Evolutionary conservation across 2,329 filamentous ascomycete species (phyloP), one percentile per base, ranked within the genome.

Genomic region (Aspergillus sp.): DNA sequence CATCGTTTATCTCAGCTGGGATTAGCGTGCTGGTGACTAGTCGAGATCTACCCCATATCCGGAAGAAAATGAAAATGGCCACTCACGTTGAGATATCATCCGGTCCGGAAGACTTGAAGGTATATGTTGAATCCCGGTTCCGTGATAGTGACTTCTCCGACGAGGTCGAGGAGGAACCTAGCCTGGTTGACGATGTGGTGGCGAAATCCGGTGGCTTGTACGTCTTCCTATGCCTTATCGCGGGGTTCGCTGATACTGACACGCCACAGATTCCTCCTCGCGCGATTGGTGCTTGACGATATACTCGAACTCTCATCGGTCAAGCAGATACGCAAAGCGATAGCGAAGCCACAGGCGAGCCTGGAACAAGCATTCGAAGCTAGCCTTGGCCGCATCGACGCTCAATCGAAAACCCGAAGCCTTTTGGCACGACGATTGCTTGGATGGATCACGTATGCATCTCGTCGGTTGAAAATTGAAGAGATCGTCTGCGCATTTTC

Each of bases 131-230:
- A 15, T n/a, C 23, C 1, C 48, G 56, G 7, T 31, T 58, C 4
- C 56, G 48, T 34, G 38, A 52, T 23, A 58, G 56, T 25, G 56
- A 58, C 41, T 58, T 58, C 15, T 8, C 23, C 6, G 56, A 58
- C 2, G 48, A 58, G 3, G 22, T 58, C 7, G 56, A 52, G 3
- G 48, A 53, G 4, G 56, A 58, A 22, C 15, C 17, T 22, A 23
- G 5, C 7, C 7, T 58, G 38, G 25, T 58, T 9, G 48, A 25
- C 22, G 23, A 46, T 17, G 25, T 58, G 17, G 34, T 46, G 3
- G 46, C 56, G 4, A 58, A 52, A 3, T 46, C 34, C 3, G 48
- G 56, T 3, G 47, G 47, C 52, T 17, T 58, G 56, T 58, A 58
- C 9, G 48, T 52, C 28, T 46, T 9, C n/a, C 6, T 15, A 15